Evolutionary conservation across 192 early-diverging fungal species (phyloP), one percentile per base, ranked within the genome.

Genomic region (Jimgerdemannia lactiflua): DNA sequence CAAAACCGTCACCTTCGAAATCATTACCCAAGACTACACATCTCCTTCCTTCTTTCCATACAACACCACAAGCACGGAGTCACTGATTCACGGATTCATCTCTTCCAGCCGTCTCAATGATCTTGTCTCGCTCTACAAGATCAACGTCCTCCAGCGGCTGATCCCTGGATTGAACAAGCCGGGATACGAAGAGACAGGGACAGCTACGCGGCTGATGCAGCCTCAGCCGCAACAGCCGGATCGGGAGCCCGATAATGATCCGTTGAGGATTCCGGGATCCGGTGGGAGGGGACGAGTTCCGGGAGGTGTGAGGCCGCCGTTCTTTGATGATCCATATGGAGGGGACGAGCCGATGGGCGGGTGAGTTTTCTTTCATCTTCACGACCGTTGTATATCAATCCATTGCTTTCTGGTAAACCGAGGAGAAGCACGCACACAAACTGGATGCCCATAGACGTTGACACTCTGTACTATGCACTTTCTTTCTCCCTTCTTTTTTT

Each of bases 151-250:
- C 2, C 90, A 93, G 67, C 74, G 81, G 29, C 82, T 94, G 54
- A 91, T 91, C 49, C 92, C 92, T 20, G 89, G 88, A 8, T 66
- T 93, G 11, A 82, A 88, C 71, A 94, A 94, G 79, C 87, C 88
- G 0, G 93, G 93, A 6, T 93, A 93, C 71, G 86, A 91, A 75
- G 67, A 68, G 6, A 68, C 9, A 9, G 19, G 9, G 40, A 68
- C 67, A 6, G 19, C 67, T 10, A 41, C 67, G 19, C 19, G 18
- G 40, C 7, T 19, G 40, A 9, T 19, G 29, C 67, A 68, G 2
- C 18, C 67, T 20, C 19, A 9, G 40, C 40, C 67, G 2, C 19
- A 9, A 9, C 19, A 68, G 19, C 67, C 67, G 9, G 29, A 20
- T 39, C 19, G 6, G 67, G 67, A 68, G 40, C 29, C 29, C 6